Base-by-base conservation (phyloP, 371 early-diverging fungal genomes). In the Dinochytrium kinnereticum region DNA sequence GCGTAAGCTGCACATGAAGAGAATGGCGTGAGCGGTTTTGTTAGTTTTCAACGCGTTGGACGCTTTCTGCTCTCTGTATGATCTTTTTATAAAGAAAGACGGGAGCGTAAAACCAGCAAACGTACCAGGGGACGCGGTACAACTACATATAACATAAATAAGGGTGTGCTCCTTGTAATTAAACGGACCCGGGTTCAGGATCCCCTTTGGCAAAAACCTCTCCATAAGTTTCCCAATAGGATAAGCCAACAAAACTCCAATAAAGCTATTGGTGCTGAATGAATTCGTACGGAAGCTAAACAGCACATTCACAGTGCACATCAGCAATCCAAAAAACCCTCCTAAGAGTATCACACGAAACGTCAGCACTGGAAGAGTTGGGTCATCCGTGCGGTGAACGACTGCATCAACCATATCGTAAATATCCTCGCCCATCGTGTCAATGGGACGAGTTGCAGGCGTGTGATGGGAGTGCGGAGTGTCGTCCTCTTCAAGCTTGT, bases 161-260 rank as follows among this genome's bases (percentile, higher is more conserved):
- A 95, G 78, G 28, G 90, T 92, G 71, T 95, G 94, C 80, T 95
- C 95, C 79, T 95, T 95, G 78, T 93, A 88, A 72, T 89, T 89
- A 84, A 95, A 95, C 0, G 93, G 92, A 5, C 94, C 94, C 1
- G 95, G 94, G 53, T 95, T 95, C 74, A 90, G 86, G 44, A 73
- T 40, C 34, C 77, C 75, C 28, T 15, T 65, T 70, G 80, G 78
- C 26, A 86, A 82, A 21, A 75, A 49, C 31, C 24, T 57, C 34
- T 28, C 64, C 51, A 75, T 40, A 28, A 70, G 37, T 7, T 30
- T 38, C 30, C 75, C 70, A 21, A 68, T 7, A 19, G 50, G 68
- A 68, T 49, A 68, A 2, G 53, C 3, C 28, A 68, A 31, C 15
- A 68, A 34, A 50, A 51, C 53, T 10, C 68, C 68, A 49, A 68